Evolutionary conservation across 257 asterid genomes (phyloP).

Genomic region (Penstemon eatonii): DNA sequence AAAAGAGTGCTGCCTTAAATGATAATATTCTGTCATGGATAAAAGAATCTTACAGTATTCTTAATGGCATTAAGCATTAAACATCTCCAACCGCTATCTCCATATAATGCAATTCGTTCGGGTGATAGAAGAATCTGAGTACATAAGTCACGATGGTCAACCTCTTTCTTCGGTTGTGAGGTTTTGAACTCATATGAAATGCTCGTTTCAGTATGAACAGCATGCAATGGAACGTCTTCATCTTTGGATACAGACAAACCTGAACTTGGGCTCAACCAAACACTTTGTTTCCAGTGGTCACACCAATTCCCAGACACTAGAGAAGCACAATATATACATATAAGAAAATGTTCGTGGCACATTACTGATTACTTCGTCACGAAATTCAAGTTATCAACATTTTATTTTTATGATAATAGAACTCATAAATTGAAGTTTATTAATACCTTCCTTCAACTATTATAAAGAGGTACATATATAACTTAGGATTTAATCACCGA

Average conservation of each 20-base stretch:
- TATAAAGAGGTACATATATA: no score
- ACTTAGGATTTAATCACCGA: no score
- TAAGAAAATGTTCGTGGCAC: constrained; percentile 6
- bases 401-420: neutral
- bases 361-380: neutral
- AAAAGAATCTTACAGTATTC: constrained; percentile 61
- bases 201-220: constrained; percentile 64
- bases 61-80: constrained; percentile 62
- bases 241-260: constrained; percentile 60
- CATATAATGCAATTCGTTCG: constrained; percentile 70
- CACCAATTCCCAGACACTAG: constrained; percentile 74
- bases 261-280: constrained; percentile 68
- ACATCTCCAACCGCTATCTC: constrained; percentile 70
- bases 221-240: constrained; percentile 55
- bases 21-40: constrained; percentile 10
- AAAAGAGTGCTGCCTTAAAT: neutral
- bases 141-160: constrained; percentile 29
- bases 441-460: neutral
- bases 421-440: neutral
- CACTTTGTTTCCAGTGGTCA: constrained; percentile 97
- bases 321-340: constrained; percentile 24
- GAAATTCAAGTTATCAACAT: neutral
- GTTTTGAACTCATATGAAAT: constrained; percentile 56
- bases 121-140: constrained; percentile 58
- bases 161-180: constrained; percentile 35